Evolutionary conservation across 345 rosid species (phyloP), one percentile per base, ranked within the genome.

Genomic region (Murraya koenigii): DNA sequence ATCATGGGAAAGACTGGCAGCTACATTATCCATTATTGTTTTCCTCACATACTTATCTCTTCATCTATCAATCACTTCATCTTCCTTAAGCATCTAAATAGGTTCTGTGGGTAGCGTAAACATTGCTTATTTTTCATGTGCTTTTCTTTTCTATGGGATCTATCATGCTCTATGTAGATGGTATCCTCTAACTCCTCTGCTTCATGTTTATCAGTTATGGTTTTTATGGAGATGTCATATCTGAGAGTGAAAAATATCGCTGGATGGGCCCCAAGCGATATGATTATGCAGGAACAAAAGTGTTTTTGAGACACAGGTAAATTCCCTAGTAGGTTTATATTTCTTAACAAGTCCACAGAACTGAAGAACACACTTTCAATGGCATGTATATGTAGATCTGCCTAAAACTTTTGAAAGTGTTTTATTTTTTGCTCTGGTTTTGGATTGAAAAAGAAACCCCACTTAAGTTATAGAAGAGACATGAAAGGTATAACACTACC

Each of bases 231-330:
- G 99, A 95, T 80, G 99, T 95, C 78, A 88, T 95, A 49, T 82
- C 92, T 35, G 98, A 93, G 83, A 95, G 98, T 84, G 99, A 95
- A 87, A 93, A 93, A 71, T 87, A 87, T 77, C 94, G 98, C 52
- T 95, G 98, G 99, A 93, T 95, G 99, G 98, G 99, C 67, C 99
- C 98, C 47, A 95, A 87, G 73, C 94, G 98, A 64, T 95, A 93
- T 82, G 99, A 95, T 84, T 93, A 90, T 83, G 93, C 92, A 5
- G 98, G 98, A 90, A 93, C 99, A 33, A 93, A 95, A 86, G 93
- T 93, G 71, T 93, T 93, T 85, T 70, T 95, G 89, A 90, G 80
- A 82, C 97, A 92, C 84, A 90, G 96, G 97, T 95, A 86, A 15
- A 68, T 54, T 49, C 72, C 32, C 28, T 36, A 26, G 47, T 26